Base-by-base conservation (phyloP, 2,329 filamentous ascomycete species). In the Ceratocystis papillata region DNA sequence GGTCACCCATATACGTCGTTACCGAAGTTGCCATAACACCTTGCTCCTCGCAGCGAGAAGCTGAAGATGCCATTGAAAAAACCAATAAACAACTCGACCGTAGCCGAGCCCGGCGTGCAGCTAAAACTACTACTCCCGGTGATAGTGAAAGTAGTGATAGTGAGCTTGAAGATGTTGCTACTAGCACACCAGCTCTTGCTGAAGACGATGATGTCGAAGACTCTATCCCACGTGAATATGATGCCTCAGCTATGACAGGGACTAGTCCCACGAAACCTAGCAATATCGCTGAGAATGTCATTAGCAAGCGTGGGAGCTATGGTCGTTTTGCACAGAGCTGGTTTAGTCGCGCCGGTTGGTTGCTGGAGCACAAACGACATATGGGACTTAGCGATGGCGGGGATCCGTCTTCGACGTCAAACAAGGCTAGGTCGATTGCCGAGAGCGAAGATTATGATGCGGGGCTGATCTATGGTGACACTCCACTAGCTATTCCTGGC, bases 1-100 rank as follows among this genome's bases (percentile, higher is more conserved):
- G 90, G 5, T 86, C 83, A 65, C 87, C 92, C 0, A 79, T 97
- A 65, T 99, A 95, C 75, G 86, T 90, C 48, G 84, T 96, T 68
- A 94, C 88, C 55, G 90, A 95, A 71, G 89, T 97, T 41, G 87
- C 90, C 5, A 79, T 97, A n/a, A 96, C 96, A 5, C 94, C 94
- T 0, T 85, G 94, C 64, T 83, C 86, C 1, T 93, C 88, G 5
- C 87, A 87, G 71, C 74, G 76, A 50, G 90, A 95, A 55, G 92
- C 93, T 3, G 80, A 84, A 68, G 81, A 82, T 33, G 87, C 90
- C 7, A 87, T 97, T 67, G 75, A 77, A 2, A 81, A 83, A 66
- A 89, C 88, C 0, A 75, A 78, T 1, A 8, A 70, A 70, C 12
- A 72, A 72, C 30, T 73, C 72, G 37, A 72, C 71, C 2, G 72